Conservation (phyloP, 441 rosid species). For the Melastoma candidum region DNA sequence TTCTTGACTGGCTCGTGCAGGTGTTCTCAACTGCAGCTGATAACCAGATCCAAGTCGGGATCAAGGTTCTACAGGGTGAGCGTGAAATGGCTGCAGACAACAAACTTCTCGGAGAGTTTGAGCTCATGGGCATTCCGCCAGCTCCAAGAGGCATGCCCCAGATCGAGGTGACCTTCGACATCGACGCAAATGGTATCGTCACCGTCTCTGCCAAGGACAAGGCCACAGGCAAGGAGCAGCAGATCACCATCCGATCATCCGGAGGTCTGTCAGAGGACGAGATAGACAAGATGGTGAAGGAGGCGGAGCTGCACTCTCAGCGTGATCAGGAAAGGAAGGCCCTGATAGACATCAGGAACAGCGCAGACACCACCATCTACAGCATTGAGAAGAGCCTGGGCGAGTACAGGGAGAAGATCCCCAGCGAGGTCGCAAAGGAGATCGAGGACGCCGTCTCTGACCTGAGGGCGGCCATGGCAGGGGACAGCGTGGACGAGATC, state of each 20-base stretch:
- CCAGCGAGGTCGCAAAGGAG: slow-evolving; percentile 11
- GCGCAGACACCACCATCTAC: slow-evolving; percentile 15
- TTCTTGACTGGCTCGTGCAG: slow-evolving; percentile 2
- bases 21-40: slow-evolving; percentile 16
- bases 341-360: slow-evolving; percentile 13
- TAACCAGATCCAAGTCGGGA: slow-evolving; percentile 15
- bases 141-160: slow-evolving; percentile 17
- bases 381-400: slow-evolving; percentile 13
- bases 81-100: slow-evolving; percentile 19
- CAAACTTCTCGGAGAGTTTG: slow-evolving; percentile 15
- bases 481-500: slow-evolving; percentile 10
- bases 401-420: slow-evolving; percentile 14
- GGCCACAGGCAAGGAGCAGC: slow-evolving; percentile 16
- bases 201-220: slow-evolving; percentile 15
- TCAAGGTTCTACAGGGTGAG: slow-evolving; percentile 17
- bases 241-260: slow-evolving; percentile 17
- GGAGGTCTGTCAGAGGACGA: slow-evolving; percentile 15
- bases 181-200: slow-evolving; percentile 17
- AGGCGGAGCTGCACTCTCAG: slow-evolving; percentile 13
- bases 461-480: slow-evolving; percentile 12
- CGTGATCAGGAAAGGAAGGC: slow-evolving; percentile 13
- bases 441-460: slow-evolving; percentile 13
- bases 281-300: slow-evolving; percentile 17
- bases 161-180: slow-evolving; percentile 14
- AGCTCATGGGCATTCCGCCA: slow-evolving; percentile 16